Base-by-base conservation (phyloP, 805 yeast species). In the Pichia californica region DNA sequence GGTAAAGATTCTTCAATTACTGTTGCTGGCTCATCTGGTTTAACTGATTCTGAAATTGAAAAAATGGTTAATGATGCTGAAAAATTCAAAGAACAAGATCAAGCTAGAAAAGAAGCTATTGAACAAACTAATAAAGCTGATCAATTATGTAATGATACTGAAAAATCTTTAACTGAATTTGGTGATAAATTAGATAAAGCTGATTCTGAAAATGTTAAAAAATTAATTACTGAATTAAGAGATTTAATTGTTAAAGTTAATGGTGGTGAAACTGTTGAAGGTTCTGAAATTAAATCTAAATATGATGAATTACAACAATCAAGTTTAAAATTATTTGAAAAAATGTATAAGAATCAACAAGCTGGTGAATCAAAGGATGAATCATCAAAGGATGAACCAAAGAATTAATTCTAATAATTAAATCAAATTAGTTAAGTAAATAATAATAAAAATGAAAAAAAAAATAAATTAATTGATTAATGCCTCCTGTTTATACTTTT, bases 131-230 rank as follows among this genome's bases (percentile, higher is more conserved):
- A 83, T 59, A 74, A 81, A 58, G 85, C 88, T 21, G 94, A 83
- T 52, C 79, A 83, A 55, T 72, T 83, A 40, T 77, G 88, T 53
- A 81, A 83, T 56, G 99, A 93, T 64, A 88, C 95, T 40, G 96
- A 88, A 64, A 74, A 75, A 65, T 91, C 96, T 9, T 69, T 93
- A 49, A 70, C 70, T 52, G 95, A 86, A 67, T 88, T 83, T 58
- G 77, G 68, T 48, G 88, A 81, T 54, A 74, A 70, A 58, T 64
- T 75, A 41, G 78, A 71, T 59, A 68, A 68, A 52, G 69, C 67
- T 40, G 72, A 75, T 58, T 68, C 67, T 43, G 70, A 73, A 52
- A 66, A 63, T 57, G 70, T 77, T 36, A 70, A 70, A 66, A 76
- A 69, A 58, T 69, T 71, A 61, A 74, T 83, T 54, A 60, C 72